phyloP scores from a whole-genome alignment of 2,329 filamentous ascomycete genomes.

The Paraphaeosphaeria sporulosa region DNA sequence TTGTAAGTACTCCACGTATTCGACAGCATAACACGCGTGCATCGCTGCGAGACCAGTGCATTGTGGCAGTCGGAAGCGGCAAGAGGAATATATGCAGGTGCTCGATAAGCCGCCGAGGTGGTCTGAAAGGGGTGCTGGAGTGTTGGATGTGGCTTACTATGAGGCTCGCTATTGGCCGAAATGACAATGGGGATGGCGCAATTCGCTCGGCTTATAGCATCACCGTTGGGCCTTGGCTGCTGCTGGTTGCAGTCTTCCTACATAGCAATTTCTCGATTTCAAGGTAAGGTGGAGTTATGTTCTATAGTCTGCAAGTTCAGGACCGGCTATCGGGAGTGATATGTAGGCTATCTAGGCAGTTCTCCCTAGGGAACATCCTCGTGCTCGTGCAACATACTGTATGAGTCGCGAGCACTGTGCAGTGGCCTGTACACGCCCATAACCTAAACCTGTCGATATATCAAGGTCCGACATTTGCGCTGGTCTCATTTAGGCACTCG shows the following conservation, averaged over 20 bases:
- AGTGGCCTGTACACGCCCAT: background rate
- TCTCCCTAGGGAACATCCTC: too few species aligned
- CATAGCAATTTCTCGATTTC: background rate
- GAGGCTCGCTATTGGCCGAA: background rate
- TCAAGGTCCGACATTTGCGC: background rate
- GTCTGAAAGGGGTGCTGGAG: background rate
- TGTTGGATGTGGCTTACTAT: background rate
- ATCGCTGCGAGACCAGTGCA: background rate
- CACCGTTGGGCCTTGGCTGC: background rate
- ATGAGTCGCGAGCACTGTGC: background rate
- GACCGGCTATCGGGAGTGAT: too few species aligned
- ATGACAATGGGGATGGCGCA: conserved; percentile 7
- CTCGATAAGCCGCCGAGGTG: background rate
- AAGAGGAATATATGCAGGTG: background rate
- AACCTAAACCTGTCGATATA: background rate
- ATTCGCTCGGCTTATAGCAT: conserved; percentile 10
- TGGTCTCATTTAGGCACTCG: background rate
- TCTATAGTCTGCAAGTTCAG: too few species aligned
- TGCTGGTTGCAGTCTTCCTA: background rate
- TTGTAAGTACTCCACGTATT: conserved; percentile 10
- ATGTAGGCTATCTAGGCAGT: too few species aligned
- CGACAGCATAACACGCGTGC: conserved; percentile 3
- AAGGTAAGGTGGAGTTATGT: background rate
- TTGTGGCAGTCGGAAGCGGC: background rate
- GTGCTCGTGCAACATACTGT: background rate